Conservation (phyloP, 352 stramenopile genomes). For the Globisporangium radiosum region DNA sequence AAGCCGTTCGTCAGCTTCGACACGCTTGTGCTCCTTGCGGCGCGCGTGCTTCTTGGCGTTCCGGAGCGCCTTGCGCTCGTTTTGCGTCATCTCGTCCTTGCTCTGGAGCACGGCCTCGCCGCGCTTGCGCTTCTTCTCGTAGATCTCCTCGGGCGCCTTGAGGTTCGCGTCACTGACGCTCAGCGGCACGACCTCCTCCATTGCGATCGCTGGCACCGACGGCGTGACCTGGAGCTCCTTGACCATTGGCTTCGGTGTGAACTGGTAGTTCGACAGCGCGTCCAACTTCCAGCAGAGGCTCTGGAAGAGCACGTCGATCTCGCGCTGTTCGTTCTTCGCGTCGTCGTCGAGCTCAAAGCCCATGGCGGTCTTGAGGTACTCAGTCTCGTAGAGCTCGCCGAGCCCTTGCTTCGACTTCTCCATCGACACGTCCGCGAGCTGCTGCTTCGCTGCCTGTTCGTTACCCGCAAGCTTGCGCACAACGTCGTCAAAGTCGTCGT, state of each 20-base stretch:
- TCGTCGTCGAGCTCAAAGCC: conserved; percentile 90
- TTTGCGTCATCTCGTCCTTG: conserved; percentile 85
- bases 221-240: conserved; percentile 88
- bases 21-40: conserved; percentile 88
- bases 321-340: conserved; percentile 89
- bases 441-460: conserved; percentile 69
- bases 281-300: conserved; percentile 94
- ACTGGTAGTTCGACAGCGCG: conserved; percentile 95
- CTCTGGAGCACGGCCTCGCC: conserved; percentile 72
- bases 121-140: conserved; percentile 85
- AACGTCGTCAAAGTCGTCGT: conserved; percentile 95
- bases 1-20: conserved; percentile 87
- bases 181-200: conserved; percentile 82
- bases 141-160: conserved; percentile 77
- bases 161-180: conserved; percentile 82
- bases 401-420: conserved; percentile 89
- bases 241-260: conserved; percentile 90
- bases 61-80: conserved; percentile 79
- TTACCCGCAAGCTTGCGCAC: conserved; percentile 84
- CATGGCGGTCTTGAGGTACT: conserved; percentile 94
- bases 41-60: conserved; percentile 89
- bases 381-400: conserved; percentile 93
- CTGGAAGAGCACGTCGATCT: conserved; percentile 94
- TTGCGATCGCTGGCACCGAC: conserved; percentile 71
- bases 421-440: conserved; percentile 91